Percentiles rank a stretch among this genome's conserved stretches.
Conservation (phyloP, 805 yeast species). For the Henningerozyma blattae region DNA sequence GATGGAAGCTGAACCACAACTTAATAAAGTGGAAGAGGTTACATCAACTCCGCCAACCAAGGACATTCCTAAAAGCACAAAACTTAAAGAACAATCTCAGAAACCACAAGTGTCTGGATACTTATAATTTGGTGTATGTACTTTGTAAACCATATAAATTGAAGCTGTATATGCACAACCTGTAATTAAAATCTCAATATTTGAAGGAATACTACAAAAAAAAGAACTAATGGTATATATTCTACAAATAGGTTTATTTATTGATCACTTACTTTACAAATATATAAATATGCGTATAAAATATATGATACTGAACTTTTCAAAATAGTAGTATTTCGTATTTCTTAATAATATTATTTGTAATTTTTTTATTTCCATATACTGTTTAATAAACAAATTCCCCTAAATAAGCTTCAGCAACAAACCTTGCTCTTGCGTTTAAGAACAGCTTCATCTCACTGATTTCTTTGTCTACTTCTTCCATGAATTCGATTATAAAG, state of each 20-base stretch:
- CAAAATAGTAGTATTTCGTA: not conserved
- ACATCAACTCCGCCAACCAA: too few species aligned
- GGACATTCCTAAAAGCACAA: too few species aligned
- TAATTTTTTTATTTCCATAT: not conserved
- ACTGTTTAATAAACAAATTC: slow-evolving; percentile 53
- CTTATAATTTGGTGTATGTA: not conserved
- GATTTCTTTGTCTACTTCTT: slow-evolving; percentile 96
- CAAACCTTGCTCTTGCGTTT: slow-evolving; percentile 95
- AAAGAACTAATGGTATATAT: too few species aligned
- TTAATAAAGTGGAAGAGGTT: not conserved
- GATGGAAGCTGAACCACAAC: slow-evolving; percentile 3
- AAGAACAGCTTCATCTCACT: slow-evolving; percentile 95
- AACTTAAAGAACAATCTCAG: slow-evolving; percentile 15
- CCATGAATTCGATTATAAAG: slow-evolving; percentile 96
- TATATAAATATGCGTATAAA: not conserved
- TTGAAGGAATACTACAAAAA: too few species aligned
- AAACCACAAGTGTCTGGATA: slow-evolving; percentile 14
- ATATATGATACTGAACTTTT: not conserved
- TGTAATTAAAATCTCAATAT: too few species aligned
- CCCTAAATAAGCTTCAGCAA: slow-evolving; percentile 89
- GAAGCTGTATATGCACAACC: too few species aligned
- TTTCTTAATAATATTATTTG: not conserved
- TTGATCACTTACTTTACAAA: not conserved
- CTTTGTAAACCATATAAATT: too few species aligned
- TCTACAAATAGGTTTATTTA: not conserved